Conservation (phyloP, 1,139 yeast species). For the Taphrina communis region DNA sequence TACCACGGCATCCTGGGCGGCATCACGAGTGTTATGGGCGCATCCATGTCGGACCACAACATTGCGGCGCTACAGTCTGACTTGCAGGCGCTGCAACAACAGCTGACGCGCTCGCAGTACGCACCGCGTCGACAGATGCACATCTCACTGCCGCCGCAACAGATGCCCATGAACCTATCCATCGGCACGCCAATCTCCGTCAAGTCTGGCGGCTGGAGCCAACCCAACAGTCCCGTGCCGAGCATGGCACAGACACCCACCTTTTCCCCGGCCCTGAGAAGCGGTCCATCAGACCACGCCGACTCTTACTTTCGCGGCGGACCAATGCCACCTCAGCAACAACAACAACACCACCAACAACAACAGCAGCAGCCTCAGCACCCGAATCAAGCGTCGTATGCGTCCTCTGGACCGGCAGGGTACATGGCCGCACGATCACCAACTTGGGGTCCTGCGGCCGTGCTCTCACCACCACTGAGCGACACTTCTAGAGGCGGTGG, state of each 20-base stretch:
- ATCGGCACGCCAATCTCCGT: slow-evolving; percentile 3
- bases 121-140: slow-evolving; percentile 26
- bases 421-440: slow-evolving; percentile 1
- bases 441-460: not conserved
- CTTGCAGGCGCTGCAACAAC: slow-evolving; percentile 21
- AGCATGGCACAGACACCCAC: slow-evolving; percentile 5
- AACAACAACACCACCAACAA: slow-evolving; percentile 17
- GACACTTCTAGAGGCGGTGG: slow-evolving; percentile 5
- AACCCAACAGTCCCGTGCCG: slow-evolving; percentile 21
- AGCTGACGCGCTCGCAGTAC: slow-evolving; percentile 31
- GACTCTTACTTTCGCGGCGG: slow-evolving; percentile 6
- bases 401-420: not conserved
- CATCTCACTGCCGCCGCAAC: slow-evolving; percentile 18
- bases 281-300: not conserved
- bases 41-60: slow-evolving; percentile 20
- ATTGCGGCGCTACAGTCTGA: slow-evolving; percentile 26
- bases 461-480: slow-evolving; percentile 32
- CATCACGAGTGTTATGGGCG: slow-evolving; percentile 23
- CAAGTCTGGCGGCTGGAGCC: slow-evolving; percentile 27
- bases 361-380: too few species aligned
- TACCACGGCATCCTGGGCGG: slow-evolving; percentile 30
- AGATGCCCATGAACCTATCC: not conserved
- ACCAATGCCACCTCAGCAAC: slow-evolving; percentile 1
- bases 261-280: slow-evolving; percentile 4
- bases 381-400: not conserved